These are phyloP conservation scores for Dioscorea cayenensis DNA, from an alignment of 116 monocot species.

Conservation along the genomic window DNA sequence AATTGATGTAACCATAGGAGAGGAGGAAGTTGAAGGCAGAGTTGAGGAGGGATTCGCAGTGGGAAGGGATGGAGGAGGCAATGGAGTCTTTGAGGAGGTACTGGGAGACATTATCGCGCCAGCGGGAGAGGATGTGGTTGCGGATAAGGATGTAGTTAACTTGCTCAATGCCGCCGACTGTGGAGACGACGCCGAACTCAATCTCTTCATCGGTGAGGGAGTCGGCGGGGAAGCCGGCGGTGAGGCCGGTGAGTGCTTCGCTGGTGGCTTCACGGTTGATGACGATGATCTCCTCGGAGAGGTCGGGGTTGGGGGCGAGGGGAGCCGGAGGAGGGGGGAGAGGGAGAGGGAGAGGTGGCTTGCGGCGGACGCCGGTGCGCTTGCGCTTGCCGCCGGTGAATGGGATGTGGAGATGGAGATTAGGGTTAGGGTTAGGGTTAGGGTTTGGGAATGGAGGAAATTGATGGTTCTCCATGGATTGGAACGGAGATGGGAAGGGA, in stretches of 20 bases:
- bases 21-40: conserved; percentile 66
- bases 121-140: conserved; percentile 72
- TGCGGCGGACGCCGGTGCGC: conserved; percentile 85
- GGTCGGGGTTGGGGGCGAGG: conserved; percentile 13
- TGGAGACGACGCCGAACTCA: conserved; percentile 77
- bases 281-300: conserved; percentile 89
- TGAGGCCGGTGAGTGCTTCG: conserved; percentile 89
- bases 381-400: conserved; percentile 64
- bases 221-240: conserved; percentile 96
- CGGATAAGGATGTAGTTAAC: conserved; percentile 95
- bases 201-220: conserved; percentile 93
- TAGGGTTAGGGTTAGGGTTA: conserved; percentile 19
- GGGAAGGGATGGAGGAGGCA: conserved; percentile 31
- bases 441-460: conserved; percentile 9
- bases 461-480: background rate
- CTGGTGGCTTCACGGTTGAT: conserved; percentile 83
- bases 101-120: conserved; percentile 54
- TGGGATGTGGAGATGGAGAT: conserved; percentile 32
- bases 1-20: conserved; percentile 77
- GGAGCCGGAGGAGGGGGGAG: background rate
- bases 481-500: no score
- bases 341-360: conserved; percentile 17
- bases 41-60: conserved; percentile 48
- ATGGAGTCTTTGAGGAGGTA: conserved; percentile 54
- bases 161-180: conserved; percentile 92